phyloP scores from a whole-genome alignment of 2,329 filamentous ascomycete genomes.

The Diaporthe sp. region DNA sequence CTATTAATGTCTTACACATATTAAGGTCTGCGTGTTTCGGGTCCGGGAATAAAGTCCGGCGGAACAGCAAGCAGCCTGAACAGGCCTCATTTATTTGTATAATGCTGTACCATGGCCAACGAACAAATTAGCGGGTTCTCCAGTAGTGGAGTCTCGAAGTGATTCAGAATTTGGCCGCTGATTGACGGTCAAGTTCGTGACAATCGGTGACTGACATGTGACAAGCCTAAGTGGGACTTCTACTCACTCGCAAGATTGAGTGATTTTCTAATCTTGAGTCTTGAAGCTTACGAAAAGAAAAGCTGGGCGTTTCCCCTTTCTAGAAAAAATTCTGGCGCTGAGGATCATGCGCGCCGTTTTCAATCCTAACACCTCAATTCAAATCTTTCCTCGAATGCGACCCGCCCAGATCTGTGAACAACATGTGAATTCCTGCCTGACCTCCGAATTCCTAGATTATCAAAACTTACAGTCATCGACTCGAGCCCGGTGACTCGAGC shows the following conservation, averaged over 20 bases:
- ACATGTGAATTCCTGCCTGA: not conserved
- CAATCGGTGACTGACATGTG: not conserved
- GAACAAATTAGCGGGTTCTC: not conserved
- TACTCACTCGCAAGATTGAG: not conserved
- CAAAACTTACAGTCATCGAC: too few relatives aligned
- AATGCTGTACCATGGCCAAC: not conserved
- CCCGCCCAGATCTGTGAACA: not conserved
- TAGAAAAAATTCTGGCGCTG: not conserved
- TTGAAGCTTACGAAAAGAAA: not conserved
- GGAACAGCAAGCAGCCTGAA: not conserved
- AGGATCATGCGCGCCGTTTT: not conserved
- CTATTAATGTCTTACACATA: conserved; percentile 2
- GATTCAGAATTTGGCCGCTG: not conserved
- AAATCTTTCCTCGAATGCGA: not conserved
- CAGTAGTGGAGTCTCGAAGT: not conserved
- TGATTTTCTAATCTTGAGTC: not conserved
- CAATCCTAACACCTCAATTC: too few relatives aligned
- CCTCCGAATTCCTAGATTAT: not conserved
- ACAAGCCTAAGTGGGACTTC: not conserved
- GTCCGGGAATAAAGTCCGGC: not conserved
- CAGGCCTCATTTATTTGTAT: not conserved
- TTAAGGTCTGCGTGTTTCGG: not conserved
- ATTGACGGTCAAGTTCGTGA: not conserved
- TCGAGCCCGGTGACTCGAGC: not conserved
- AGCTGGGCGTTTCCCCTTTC: not conserved